Conservation (phyloP, 2,329 filamentous ascomycete genomes). For the Lachnellula subtilissima region DNA sequence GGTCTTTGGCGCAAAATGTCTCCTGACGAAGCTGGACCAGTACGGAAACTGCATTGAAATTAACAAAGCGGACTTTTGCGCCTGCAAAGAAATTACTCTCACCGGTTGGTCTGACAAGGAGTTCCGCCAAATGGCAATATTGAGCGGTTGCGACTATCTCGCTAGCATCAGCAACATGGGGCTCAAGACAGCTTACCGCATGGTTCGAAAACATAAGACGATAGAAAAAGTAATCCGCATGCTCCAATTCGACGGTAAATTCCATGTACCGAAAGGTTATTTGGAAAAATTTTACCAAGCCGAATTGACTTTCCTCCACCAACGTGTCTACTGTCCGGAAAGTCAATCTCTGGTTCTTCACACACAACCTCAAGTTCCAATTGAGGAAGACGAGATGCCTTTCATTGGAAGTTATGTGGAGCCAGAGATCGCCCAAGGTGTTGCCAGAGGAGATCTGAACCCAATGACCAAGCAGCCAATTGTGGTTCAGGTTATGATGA, state of each 20-base stretch:
- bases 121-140: conserved; percentile 91
- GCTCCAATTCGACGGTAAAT: conserved; percentile 85
- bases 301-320: conserved; percentile 88
- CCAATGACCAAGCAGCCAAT: conserved; percentile 75
- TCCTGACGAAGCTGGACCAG: conserved; percentile 91
- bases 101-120: conserved; percentile 89
- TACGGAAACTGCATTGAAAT: conserved; percentile 92
- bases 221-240: conserved; percentile 77
- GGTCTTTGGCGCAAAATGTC: conserved; percentile 86
- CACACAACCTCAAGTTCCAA: conserved; percentile 57
- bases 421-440: conserved; percentile 61
- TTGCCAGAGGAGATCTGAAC: conserved; percentile 79
- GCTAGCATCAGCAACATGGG: conserved; percentile 79
- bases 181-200: conserved; percentile 86
- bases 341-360: conserved; percentile 69
- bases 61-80: conserved; percentile 80
- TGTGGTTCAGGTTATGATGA: conserved; percentile 23
- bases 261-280: conserved; percentile 74
- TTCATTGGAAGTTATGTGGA: conserved; percentile 76
- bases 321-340: conserved; percentile 85
- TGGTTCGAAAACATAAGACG: conserved; percentile 84
- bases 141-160: conserved; percentile 97
- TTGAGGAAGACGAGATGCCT: conserved; percentile 66
- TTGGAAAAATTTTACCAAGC: conserved; percentile 77
- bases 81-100: conserved; percentile 81